phyloP scores from a whole-genome alignment of 257 asterid genomes.

The Solanum stenotomum region DNA sequence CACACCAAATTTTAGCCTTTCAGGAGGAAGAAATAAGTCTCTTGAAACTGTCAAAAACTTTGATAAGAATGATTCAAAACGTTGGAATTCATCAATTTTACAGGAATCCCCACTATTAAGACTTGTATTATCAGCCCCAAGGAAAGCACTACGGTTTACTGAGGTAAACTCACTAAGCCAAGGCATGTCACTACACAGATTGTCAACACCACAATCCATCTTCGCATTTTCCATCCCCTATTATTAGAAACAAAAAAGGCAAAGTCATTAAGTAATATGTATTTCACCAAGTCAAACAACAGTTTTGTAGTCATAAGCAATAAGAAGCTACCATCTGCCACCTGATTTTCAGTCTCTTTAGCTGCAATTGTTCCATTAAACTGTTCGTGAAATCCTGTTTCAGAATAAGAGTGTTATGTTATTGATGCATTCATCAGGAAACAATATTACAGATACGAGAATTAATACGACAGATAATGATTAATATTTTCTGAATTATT shows the following conservation, averaged over 20 bases:
- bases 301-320: slow-evolving; percentile 19
- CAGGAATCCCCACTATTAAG: slow-evolving; percentile 39
- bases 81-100: slow-evolving; percentile 43
- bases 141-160: slow-evolving; percentile 30
- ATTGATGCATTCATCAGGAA: not conserved
- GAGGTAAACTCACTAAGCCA: slow-evolving; percentile 38
- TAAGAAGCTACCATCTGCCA: slow-evolving; percentile 70
- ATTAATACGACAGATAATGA: not conserved
- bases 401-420: slow-evolving; percentile 13
- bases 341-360: slow-evolving; percentile 45
- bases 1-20: slow-evolving; percentile 58
- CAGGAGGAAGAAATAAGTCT: slow-evolving; percentile 77
- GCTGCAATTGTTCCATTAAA: slow-evolving; percentile 41
- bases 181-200: slow-evolving; percentile 25
- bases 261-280: slow-evolving; percentile 6
- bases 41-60: slow-evolving; percentile 49
- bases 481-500: not conserved
- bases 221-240: slow-evolving; percentile 41
- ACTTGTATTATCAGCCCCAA: slow-evolving; percentile 33
- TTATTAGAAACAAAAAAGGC: slow-evolving; percentile 2
- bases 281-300: slow-evolving; percentile 7
- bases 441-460: not conserved
- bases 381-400: slow-evolving; percentile 31
- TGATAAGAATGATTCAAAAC: slow-evolving; percentile 47
- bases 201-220: slow-evolving; percentile 43